These are phyloP conservation scores for Annulohypoxylon bovei DNA, from an alignment of 495 filamentous ascomycete genomes.

Conservation along the genomic window DNA sequence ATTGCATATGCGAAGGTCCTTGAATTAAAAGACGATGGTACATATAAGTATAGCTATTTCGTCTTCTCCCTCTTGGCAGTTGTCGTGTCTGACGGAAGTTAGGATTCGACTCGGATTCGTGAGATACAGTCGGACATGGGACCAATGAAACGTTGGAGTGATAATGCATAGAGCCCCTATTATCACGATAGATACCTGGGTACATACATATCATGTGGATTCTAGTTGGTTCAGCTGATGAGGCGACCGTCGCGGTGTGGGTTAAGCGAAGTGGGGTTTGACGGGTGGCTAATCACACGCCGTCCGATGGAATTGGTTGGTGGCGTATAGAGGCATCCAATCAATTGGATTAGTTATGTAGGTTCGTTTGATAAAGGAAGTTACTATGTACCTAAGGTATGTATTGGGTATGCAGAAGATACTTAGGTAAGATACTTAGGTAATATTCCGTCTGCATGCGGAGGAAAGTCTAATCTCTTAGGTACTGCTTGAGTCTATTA, in stretches of 20 bases:
- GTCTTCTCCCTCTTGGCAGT: not conserved
- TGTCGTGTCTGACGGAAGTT: not conserved
- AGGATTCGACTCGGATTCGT: conserved; percentile 2
- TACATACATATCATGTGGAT: not conserved
- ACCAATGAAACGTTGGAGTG: conserved; percentile 3
- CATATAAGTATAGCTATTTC: not conserved
- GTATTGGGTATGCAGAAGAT: not conserved
- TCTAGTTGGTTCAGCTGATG: conserved; percentile 16
- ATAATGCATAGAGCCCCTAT: not conserved
- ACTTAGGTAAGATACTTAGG: too few relatives aligned
- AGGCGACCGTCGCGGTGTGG: conserved; percentile 7
- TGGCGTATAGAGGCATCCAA: not conserved
- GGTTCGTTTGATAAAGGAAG: conserved; percentile 2
- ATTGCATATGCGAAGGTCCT: not conserved
- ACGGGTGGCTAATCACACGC: conserved; percentile 7
- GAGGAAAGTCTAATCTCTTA: not conserved
- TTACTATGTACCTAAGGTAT: not conserved
- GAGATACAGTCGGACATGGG: not conserved
- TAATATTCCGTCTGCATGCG: not conserved
- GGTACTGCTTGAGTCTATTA: not conserved
- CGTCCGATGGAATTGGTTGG: not conserved
- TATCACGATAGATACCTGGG: not conserved
- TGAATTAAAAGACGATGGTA: not conserved
- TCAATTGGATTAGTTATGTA: not conserved
- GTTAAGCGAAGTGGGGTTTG: conserved; percentile 6